These are phyloP conservation scores for Aspergillus intermedius DNA, from an alignment of 2,329 filamentous ascomycete species.

Conservation along the genomic window DNA sequence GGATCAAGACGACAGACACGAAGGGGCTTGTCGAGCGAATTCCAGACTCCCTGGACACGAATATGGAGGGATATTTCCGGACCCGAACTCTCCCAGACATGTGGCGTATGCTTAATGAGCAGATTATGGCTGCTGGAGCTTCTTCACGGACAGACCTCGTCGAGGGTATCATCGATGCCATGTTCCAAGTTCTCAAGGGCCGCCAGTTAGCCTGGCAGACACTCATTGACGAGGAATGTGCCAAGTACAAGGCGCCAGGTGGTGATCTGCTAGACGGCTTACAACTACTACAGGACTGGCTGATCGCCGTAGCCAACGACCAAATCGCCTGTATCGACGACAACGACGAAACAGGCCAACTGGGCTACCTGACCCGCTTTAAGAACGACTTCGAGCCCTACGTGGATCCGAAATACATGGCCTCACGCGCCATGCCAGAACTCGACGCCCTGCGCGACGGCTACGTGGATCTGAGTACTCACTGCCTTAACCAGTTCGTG, in stretches of 20 bases:
- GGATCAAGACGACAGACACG: conserved; percentile 76
- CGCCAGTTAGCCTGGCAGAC: conserved; percentile 82
- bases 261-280: conserved; percentile 58
- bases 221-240: conserved; percentile 79
- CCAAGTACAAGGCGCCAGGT: conserved; percentile 57
- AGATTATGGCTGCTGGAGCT: conserved; percentile 75
- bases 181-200: conserved; percentile 78
- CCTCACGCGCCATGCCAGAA: conserved; percentile 63
- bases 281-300: conserved; percentile 75
- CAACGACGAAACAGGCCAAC: conserved; percentile 63
- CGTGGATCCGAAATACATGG: conserved; percentile 72
- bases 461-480: conserved; percentile 90
- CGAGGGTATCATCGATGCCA: conserved; percentile 91
- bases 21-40: conserved; percentile 73
- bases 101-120: conserved; percentile 96
- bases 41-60: conserved; percentile 74
- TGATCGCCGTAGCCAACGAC: conserved; percentile 94
- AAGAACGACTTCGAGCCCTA: conserved; percentile 73
- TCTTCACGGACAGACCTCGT: conserved; percentile 84
- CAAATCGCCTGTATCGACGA: conserved; percentile 98
- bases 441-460: conserved; percentile 73
- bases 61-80: conserved; percentile 84
- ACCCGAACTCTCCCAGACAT: conserved; percentile 88
- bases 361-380: conserved; percentile 82
- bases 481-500: conserved; percentile 83